phyloP scores from a whole-genome alignment of 371 early-diverging fungal species.

The Gilbertella persicaria region DNA sequence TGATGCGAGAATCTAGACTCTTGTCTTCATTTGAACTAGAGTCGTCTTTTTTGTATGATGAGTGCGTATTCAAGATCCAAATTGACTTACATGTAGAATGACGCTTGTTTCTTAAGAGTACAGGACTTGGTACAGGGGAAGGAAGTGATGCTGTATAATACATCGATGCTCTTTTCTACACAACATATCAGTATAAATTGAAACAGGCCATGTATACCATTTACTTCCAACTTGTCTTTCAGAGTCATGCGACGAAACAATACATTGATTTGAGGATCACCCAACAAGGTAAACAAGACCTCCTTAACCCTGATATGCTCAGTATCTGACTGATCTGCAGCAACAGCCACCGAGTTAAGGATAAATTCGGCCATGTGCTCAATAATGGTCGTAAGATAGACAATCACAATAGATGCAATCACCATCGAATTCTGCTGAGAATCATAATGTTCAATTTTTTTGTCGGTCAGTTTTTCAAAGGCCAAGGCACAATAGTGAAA shows the following conservation, averaged over 20 bases:
- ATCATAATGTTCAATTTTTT: background rate
- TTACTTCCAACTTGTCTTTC: slow-evolving; percentile 40
- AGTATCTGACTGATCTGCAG: slow-evolving; percentile 53
- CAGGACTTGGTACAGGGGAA: slow-evolving; percentile 17
- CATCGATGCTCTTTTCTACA: slow-evolving; percentile 19
- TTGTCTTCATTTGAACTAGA: too few species aligned
- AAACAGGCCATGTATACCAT: background rate
- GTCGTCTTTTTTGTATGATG: too few species aligned
- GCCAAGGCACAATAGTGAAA: slow-evolving; percentile 55
- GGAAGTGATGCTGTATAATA: slow-evolving; percentile 5
- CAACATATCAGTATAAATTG: background rate
- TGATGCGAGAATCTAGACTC: background rate
- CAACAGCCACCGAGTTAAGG: slow-evolving; percentile 48
- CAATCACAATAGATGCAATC: slow-evolving; percentile 58
- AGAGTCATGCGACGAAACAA: slow-evolving; percentile 50
- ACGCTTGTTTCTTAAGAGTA: slow-evolving; percentile 8
- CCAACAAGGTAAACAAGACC: slow-evolving; percentile 48
- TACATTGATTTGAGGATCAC: slow-evolving; percentile 53
- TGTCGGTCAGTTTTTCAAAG: slow-evolving; percentile 15
- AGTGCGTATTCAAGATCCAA: too few species aligned
- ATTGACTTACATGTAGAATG: slow-evolving; percentile 19
- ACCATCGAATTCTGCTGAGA: background rate
- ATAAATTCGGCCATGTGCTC: slow-evolving; percentile 66
- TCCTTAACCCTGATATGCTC: slow-evolving; percentile 60
- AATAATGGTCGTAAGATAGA: slow-evolving; percentile 60